Conservation (phyloP, 1,284 basidiomycete species). For the Ceraceosorus guamensis region DNA sequence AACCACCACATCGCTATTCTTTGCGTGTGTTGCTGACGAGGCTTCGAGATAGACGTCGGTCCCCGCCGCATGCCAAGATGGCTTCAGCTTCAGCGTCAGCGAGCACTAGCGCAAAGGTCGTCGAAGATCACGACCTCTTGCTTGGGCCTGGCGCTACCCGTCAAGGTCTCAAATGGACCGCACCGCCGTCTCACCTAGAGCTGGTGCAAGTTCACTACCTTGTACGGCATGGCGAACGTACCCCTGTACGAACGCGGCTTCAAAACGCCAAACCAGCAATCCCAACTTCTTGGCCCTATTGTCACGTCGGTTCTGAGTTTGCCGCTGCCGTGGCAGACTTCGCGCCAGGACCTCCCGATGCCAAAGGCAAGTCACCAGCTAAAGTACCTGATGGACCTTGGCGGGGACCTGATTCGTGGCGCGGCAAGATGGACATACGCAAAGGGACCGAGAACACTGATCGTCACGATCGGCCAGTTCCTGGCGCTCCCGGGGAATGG, state of each 20-base stretch:
- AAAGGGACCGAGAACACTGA: constrained; percentile 27
- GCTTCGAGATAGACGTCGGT: too few relatives aligned
- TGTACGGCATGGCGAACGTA: constrained; percentile 43
- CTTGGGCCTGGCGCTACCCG: constrained; percentile 18
- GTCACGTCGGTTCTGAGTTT: constrained; percentile 36
- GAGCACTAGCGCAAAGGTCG: too few relatives aligned
- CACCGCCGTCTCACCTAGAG: constrained; percentile 27
- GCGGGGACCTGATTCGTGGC: neutral
- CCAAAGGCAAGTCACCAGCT: neutral
- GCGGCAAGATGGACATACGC: constrained; percentile 15
- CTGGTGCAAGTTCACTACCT: constrained; percentile 41
- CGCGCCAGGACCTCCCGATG: constrained; percentile 6
- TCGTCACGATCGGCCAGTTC: constrained; percentile 10
- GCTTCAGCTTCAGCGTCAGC: too few relatives aligned
- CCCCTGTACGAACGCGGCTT: constrained; percentile 40
- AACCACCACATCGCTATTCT: too few relatives aligned
- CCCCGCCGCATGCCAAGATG: too few relatives aligned
- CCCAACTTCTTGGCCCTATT: constrained; percentile 39
- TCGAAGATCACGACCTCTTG: too few relatives aligned
- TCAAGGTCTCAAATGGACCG: constrained; percentile 28
- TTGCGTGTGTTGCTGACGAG: too few relatives aligned
- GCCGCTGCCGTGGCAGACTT: constrained; percentile 29
- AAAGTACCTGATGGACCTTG: neutral
- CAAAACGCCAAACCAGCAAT: constrained; percentile 28
- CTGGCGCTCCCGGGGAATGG: constrained; percentile 35